Evolutionary conservation across 2,329 filamentous ascomycete species (phyloP), one percentile per base, ranked within the genome.

Genomic region (Pseudogymnoascus sp.): DNA sequence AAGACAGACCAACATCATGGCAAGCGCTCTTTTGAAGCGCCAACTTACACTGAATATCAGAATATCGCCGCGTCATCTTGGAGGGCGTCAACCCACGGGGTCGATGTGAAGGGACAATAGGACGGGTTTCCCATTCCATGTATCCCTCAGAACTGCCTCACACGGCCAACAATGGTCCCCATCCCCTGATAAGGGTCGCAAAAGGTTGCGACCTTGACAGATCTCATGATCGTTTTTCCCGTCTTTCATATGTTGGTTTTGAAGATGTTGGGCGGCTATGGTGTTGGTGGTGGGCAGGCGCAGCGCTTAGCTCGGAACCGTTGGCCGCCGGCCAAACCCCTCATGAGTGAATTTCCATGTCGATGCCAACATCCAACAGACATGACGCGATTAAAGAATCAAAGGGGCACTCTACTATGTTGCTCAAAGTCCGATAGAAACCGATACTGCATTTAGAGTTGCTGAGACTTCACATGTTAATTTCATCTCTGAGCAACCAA

Each of bases 321-420:
- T 49, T 49, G 45, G 45, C 45, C 45, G 45, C 9, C 25, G 45
- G 25, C 25, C 45, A 55, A 55, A 31, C 25, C 25, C 45, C 45
- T 55, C 45, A 12, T 18, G 18, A 28, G 28, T 14, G 33, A 18
- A 52, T 18, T 16, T 9, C 9, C 7, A 5, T 33, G 28, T 33
- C 49, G 49, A 55, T 55, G 28, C 49, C 49, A 55, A 55, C 49
- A 55, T 55, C 49, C 49, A 55, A 55, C 49, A 33, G 16, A 21
- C 49, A 55, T 33, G n/a, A 14, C 49, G 49, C 28, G 28, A 33
- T 55, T 18, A 4, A 55, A 18, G 28, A 33, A 18, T 4, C 49
- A 16, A 52, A 31, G 5, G 38, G 7, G 9, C 8, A 18, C 49
- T 55, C 9, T 33, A 33, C n/a, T 55, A 9, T 55, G 28, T 9